Conservation (phyloP, 768 basidiomycete species). For the Leccinum imitatum region DNA sequence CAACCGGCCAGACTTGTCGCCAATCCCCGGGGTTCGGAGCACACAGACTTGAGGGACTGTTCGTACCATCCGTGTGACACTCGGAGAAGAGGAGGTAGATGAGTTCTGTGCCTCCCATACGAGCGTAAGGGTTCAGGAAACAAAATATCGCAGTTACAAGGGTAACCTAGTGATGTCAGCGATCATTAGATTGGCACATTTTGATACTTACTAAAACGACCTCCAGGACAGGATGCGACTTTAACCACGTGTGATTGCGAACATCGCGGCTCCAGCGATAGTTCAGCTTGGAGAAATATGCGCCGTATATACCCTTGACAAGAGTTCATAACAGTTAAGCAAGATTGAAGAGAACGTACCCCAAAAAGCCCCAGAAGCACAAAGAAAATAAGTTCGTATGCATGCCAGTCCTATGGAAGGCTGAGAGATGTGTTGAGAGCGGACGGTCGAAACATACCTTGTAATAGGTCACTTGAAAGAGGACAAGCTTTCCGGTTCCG, state of each 20-base stretch:
- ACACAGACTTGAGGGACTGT: slow-evolving; percentile 69
- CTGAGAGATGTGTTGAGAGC: slow-evolving; percentile 2
- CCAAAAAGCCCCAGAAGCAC: slow-evolving; percentile 87
- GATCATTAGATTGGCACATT: neutral
- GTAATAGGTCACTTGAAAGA: slow-evolving; percentile 90
- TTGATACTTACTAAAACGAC: slow-evolving; percentile 65
- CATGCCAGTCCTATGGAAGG: slow-evolving; percentile 81
- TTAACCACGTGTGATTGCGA: slow-evolving; percentile 80
- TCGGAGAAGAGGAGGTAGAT: slow-evolving; percentile 91
- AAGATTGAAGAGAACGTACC: slow-evolving; percentile 41
- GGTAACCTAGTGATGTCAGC: slow-evolving; percentile 57
- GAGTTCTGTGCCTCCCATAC: slow-evolving; percentile 94
- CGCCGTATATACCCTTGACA: slow-evolving; percentile 85
- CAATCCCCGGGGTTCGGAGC: slow-evolving; percentile 58
- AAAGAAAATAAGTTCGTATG: slow-evolving; percentile 84
- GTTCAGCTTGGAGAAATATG: slow-evolving; percentile 89
- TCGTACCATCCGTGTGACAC: slow-evolving; percentile 59
- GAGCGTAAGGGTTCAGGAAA: slow-evolving; percentile 86
- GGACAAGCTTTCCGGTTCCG: slow-evolving; percentile 89
- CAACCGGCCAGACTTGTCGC: slow-evolving; percentile 57
- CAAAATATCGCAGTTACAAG: slow-evolving; percentile 72
- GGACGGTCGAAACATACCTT: slow-evolving; percentile 44
- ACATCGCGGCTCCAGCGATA: slow-evolving; percentile 84
- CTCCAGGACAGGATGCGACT: slow-evolving; percentile 75
- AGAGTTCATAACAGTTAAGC: slow-evolving; percentile 8